Conservation (phyloP, 768 basidiomycete species). For the Cyclocybe cylindracea region DNA sequence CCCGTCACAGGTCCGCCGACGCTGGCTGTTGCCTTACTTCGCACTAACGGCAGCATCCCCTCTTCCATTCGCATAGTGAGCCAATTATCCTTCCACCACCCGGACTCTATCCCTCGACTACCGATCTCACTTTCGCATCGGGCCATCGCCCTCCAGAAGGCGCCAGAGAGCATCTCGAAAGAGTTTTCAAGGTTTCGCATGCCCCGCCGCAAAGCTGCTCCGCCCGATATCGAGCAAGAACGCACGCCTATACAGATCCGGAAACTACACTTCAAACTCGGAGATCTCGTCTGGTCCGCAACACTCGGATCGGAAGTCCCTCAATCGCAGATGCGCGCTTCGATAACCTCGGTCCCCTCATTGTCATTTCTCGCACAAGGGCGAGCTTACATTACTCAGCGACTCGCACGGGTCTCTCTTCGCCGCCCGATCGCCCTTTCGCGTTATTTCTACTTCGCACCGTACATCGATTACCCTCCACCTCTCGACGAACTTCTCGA, state of each 20-base stretch:
- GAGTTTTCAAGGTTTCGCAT: constrained; percentile 13
- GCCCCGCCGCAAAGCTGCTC: constrained; percentile 13
- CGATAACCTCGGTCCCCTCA: constrained; percentile 33
- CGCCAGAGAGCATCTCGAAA: constrained; percentile 2
- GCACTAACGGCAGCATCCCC: constrained; percentile 27
- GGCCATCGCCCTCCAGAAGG: constrained; percentile 25
- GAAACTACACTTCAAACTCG: constrained; percentile 26
- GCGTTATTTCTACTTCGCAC: constrained; percentile 22
- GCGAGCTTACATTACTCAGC: constrained; percentile 23
- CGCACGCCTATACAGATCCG: constrained; percentile 20
- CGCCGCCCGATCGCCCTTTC: constrained; percentile 18
- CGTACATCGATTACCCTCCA: neutral
- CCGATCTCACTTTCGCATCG: constrained; percentile 20
- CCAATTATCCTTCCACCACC: constrained; percentile 28
- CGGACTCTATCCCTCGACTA: constrained; percentile 14
- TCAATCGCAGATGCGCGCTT: constrained; percentile 27
- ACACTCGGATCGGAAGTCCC: constrained; percentile 29
- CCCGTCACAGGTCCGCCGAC: constrained; percentile 25
- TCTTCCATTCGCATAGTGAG: constrained; percentile 31
- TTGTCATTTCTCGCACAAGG: constrained; percentile 27
- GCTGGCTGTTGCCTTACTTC: constrained; percentile 34
- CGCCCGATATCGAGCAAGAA: constrained; percentile 12
- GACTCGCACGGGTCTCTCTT: constrained; percentile 25
- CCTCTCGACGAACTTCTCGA: constrained; percentile 16
- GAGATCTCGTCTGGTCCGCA: constrained; percentile 35